Evolutionary conservation across 2,329 filamentous ascomycete genomes (phyloP).

Genomic region (Ustulina deusta): DNA sequence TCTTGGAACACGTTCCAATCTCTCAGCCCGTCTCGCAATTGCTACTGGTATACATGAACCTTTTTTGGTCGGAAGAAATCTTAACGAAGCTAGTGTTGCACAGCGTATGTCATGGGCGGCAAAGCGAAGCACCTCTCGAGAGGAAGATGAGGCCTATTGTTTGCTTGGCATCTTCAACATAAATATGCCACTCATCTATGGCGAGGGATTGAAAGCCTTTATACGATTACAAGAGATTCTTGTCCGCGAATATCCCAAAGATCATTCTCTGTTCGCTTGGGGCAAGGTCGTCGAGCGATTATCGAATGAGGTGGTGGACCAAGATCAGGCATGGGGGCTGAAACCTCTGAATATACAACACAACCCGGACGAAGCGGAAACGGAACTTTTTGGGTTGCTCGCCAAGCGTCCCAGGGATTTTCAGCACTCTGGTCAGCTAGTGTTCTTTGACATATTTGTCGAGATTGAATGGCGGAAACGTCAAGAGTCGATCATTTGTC

Average conservation of each 20-base stretch:
- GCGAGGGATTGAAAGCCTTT: constrained; percentile 40
- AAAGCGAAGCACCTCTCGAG: constrained; percentile 39
- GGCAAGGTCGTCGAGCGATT: neutral
- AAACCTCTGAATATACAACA: neutral
- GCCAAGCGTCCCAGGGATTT: neutral
- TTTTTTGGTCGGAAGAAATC: constrained; percentile 30
- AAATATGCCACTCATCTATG: too few species aligned
- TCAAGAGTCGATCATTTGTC: neutral
- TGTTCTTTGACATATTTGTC: neutral
- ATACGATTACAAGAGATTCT: neutral
- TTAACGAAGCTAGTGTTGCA: constrained; percentile 38
- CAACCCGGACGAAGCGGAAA: neutral
- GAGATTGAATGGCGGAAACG: neutral
- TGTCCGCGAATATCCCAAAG: constrained; percentile 1
- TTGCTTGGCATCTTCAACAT: constrained; percentile 49
- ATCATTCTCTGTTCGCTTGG: constrained; percentile 5
- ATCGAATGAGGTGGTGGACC: neutral
- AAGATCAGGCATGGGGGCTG: neutral
- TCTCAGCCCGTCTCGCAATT: constrained; percentile 36
- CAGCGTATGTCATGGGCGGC: constrained; percentile 49
- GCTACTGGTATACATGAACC: constrained; percentile 42
- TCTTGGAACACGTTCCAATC: constrained; percentile 42
- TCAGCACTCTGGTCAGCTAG: neutral
- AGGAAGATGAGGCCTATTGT: constrained; percentile 48
- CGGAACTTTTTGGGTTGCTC: neutral